phyloP scores from a whole-genome alignment of 2,329 filamentous ascomycete genomes.

The Colletotrichum liriopes region DNA sequence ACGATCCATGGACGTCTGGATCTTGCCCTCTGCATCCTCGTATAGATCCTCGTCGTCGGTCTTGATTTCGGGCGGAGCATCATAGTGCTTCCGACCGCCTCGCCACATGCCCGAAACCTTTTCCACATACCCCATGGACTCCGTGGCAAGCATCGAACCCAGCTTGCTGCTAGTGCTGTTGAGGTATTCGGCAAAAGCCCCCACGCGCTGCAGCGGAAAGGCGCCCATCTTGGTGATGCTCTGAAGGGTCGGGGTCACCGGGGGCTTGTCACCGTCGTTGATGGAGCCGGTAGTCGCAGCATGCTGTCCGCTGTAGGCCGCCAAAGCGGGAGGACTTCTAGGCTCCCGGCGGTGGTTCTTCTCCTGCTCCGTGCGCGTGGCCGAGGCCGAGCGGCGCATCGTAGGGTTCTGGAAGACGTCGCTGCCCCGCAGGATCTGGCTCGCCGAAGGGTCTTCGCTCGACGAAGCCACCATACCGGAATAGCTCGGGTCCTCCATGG shows the following conservation, averaged over 20 bases:
- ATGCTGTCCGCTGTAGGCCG: constrained; percentile 47
- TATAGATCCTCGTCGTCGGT: constrained; percentile 70
- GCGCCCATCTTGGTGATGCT: constrained; percentile 74
- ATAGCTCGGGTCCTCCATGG: constrained; percentile 79
- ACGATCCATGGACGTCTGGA: constrained; percentile 79
- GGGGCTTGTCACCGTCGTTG: constrained; percentile 47
- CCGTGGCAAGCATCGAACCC: constrained; percentile 85
- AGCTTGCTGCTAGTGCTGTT: constrained; percentile 85
- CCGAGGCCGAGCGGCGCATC: constrained; percentile 67
- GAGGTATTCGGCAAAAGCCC: constrained; percentile 86
- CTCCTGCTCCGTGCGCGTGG: constrained; percentile 42
- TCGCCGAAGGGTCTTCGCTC: constrained; percentile 86
- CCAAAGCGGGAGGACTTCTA: constrained; percentile 25
- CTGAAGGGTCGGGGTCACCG: constrained; percentile 62
- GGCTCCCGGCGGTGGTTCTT: constrained; percentile 35
- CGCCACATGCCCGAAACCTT: constrained; percentile 99
- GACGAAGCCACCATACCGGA: constrained; percentile 80
- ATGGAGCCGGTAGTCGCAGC: constrained; percentile 59
- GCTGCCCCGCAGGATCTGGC: constrained; percentile 89
- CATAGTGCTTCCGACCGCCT: constrained; percentile 91
- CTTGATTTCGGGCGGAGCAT: constrained; percentile 69
- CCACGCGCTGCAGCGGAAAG: constrained; percentile 87
- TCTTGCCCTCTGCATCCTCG: constrained; percentile 75
- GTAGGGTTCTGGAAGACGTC: constrained; percentile 90
- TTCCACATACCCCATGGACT: constrained; percentile 96